These are phyloP conservation scores for Paramecium sexaurelia DNA, from an alignment of 73 alveolate genomes.

Conservation along the genomic window DNA sequence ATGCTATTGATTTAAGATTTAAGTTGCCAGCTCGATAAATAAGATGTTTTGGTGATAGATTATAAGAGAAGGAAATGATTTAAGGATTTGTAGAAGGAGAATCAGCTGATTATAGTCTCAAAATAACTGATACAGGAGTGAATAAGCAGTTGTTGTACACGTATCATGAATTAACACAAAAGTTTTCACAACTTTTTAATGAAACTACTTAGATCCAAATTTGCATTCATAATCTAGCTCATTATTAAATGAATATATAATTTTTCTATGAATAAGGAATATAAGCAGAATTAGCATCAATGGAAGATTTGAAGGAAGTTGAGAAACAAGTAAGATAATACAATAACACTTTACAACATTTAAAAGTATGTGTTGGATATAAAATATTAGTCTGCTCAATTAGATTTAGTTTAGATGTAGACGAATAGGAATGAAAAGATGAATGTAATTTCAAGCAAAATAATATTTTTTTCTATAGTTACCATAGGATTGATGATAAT, in stretches of 20 bases:
- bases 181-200: neutral
- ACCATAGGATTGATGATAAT: neutral
- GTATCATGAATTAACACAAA: neutral
- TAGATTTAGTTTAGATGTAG: neutral
- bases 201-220: neutral
- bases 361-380: neutral
- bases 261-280: slow-evolving; percentile 11
- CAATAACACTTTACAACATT: neutral
- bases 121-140: neutral
- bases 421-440: slow-evolving; percentile 6
- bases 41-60: slow-evolving; percentile 37
- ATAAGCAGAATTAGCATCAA: neutral
- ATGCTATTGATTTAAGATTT: slow-evolving; percentile 18
- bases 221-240: slow-evolving; percentile 20
- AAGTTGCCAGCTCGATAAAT: slow-evolving; percentile 20
- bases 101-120: slow-evolving; percentile 7
- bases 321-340: neutral
- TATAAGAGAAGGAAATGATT: neutral
- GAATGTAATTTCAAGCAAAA: neutral
- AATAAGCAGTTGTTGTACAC: slow-evolving; percentile 7
- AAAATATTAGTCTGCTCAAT: neutral
- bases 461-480: neutral
- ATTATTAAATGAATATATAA: neutral
- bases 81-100: slow-evolving; percentile 18
- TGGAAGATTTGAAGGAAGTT: slow-evolving; percentile 23